Conservation (phyloP, 352 stramenopile species). For the Phytophthora colocasiae region DNA sequence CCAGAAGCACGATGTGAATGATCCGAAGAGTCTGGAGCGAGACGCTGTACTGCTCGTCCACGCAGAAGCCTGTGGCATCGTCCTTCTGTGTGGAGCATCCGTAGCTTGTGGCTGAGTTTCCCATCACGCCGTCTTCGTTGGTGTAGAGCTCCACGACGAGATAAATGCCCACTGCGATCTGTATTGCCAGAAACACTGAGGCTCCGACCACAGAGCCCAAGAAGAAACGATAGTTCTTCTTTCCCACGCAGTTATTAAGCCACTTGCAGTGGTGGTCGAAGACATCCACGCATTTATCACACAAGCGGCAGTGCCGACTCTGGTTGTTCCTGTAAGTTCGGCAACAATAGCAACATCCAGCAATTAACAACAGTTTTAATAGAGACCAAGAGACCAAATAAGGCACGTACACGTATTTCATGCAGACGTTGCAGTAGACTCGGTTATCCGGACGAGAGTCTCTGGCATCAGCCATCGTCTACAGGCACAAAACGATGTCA, state of each 20-base stretch:
- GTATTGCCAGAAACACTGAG: constrained; percentile 67
- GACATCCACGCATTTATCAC: constrained; percentile 95
- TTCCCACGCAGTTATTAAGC: constrained; percentile 97
- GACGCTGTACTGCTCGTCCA: constrained; percentile 58
- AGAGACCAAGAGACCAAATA: neutral
- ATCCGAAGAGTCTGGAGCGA: constrained; percentile 65
- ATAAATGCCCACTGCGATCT: constrained; percentile 73
- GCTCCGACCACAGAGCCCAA: constrained; percentile 74
- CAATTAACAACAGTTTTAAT: constrained; percentile 2
- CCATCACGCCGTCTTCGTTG: constrained; percentile 47
- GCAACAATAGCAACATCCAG: neutral
- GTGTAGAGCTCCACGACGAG: constrained; percentile 64
- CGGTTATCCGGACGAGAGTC: constrained; percentile 51
- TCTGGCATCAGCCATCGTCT: constrained; percentile 41
- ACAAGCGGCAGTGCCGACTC: constrained; percentile 95
- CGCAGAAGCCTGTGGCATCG: constrained; percentile 51
- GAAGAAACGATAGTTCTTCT: constrained; percentile 88
- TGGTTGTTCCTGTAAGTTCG: constrained; percentile 71
- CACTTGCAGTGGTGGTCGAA: constrained; percentile 99
- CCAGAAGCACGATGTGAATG: constrained; percentile 71
- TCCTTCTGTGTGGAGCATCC: constrained; percentile 63
- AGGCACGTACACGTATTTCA: constrained; percentile 83
- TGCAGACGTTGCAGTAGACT: constrained; percentile 90
- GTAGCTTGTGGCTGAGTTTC: constrained; percentile 66
- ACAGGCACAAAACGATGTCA: constrained; percentile 15